Evolutionary conservation across 163 green algal species (phyloP), one percentile per base, ranked within the genome.

Genomic region (Scenedesmus sp.): DNA sequence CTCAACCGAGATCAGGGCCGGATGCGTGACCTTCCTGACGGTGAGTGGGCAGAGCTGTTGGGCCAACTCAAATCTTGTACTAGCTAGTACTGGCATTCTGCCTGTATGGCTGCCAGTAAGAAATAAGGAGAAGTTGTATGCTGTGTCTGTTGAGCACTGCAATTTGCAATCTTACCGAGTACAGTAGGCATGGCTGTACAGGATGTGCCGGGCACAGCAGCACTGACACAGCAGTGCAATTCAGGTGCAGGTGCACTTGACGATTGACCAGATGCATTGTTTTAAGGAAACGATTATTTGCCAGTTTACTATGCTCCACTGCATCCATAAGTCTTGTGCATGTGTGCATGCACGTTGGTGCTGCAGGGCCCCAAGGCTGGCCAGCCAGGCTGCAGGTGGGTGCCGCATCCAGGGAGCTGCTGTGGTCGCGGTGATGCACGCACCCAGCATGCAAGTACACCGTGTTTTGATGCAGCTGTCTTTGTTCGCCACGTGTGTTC

Each of bases 21-120:
- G 96, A 26, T 81, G 94, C 30, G 95, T 98, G 51, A 96, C 93
- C 24, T 98, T 98, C 81, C 94, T 98, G 26, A 98, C 97, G 79
- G 94, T 97, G 59, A 16, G 90, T 79, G 33, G 12, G 65, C 30
- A 20, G 65, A 4, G 1, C 51, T 61, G 51, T 22, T 33, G 56
- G n/a, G n/a, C n/a, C n/a, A n/a, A n/a, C n/a, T n/a, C n/a, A n/a
- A n/a, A n/a, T n/a, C n/a, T 16, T 22, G 1, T 61, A 16, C 51
- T 61, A 22, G 51, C 51, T 16, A 61, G 51, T 22, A 18, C 13
- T 61, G 7, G 51, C 13, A 16, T 61, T 10, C 7, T 61, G 51
- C 51, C 12, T 24, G 51, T 12, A 22, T 61, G 1, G 51, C 51
- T 61, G 12, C 13, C 51, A 61, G 46, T 56, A n/a, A 7, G 10